Conservation (phyloP, 768 basidiomycete species). For the Leccinum obscurum region DNA sequence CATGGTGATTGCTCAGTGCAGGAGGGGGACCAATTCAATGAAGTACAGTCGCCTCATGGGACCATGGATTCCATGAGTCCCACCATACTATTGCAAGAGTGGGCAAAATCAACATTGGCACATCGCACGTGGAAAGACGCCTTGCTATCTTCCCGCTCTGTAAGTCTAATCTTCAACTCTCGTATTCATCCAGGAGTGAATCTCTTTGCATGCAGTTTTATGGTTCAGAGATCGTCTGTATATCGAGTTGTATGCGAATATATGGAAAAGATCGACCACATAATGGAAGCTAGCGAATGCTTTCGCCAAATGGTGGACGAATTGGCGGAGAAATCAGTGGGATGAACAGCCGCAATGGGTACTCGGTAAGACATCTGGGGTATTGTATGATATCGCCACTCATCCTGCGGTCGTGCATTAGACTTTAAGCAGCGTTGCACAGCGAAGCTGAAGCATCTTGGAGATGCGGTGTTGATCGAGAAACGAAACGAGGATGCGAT, state of each 20-base stretch:
- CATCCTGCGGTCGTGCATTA: neutral
- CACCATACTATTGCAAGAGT: neutral
- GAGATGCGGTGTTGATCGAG: neutral
- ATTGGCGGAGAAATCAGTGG: neutral
- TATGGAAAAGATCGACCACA: neutral
- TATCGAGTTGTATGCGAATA: neutral
- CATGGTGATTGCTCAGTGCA: too few species aligned
- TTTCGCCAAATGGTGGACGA: neutral
- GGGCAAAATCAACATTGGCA: neutral
- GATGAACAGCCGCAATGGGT: neutral
- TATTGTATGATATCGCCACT: neutral
- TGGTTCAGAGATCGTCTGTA: neutral
- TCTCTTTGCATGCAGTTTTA: neutral
- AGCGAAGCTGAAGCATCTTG: neutral
- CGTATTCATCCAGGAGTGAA: neutral
- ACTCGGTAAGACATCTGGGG: neutral
- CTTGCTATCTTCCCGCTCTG: neutral
- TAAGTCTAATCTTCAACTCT: neutral
- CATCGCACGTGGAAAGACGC: neutral
- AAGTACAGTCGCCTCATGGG: too few species aligned
- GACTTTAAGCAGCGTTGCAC: neutral
- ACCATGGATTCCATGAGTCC: neutral
- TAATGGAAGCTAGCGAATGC: neutral
- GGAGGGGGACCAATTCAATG: too few species aligned
- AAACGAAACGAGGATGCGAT: neutral